Percentiles rank a stretch among this genome's conserved stretches.
Conservation (phyloP, 106 monocot genomes). For the Dactylorhiza incarnata region DNA sequence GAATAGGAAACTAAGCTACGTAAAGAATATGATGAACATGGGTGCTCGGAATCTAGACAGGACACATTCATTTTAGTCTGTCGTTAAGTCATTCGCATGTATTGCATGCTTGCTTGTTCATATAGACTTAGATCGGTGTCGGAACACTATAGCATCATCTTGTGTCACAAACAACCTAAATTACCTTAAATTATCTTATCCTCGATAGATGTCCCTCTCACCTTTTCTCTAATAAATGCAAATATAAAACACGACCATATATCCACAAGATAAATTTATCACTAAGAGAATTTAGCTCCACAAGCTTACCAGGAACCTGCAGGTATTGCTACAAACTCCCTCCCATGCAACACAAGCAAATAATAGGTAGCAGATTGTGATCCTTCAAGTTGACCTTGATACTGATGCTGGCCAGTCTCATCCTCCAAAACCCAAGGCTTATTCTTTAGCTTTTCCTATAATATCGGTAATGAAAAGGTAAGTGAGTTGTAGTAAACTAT, state of each 20-base stretch:
- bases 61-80: too few species aligned
- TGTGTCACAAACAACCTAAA: background rate
- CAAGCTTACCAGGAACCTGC: constrained; percentile 87
- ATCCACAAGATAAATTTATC: background rate
- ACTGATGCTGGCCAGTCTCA: constrained; percentile 94
- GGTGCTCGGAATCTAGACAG: too few species aligned
- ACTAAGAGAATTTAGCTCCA: background rate
- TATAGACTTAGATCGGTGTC: too few species aligned
- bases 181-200: background rate
- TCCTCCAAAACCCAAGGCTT: constrained; percentile 98
- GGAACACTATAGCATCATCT: too few species aligned
- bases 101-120: too few species aligned
- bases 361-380: constrained; percentile 91
- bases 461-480: background rate
- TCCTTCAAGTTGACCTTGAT: constrained; percentile 87
- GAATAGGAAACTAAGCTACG: too few species aligned
- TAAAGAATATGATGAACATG: too few species aligned
- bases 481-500: background rate
- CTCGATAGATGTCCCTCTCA: background rate
- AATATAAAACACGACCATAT: background rate
- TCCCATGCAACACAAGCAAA: constrained; percentile 92
- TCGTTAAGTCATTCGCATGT: too few species aligned
- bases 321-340: constrained; percentile 91
- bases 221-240: background rate
- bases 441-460: constrained; percentile 85